These are phyloP conservation scores for Rosellinia necatrix DNA, from an alignment of 2,329 filamentous ascomycete species.

Conservation along the genomic window DNA sequence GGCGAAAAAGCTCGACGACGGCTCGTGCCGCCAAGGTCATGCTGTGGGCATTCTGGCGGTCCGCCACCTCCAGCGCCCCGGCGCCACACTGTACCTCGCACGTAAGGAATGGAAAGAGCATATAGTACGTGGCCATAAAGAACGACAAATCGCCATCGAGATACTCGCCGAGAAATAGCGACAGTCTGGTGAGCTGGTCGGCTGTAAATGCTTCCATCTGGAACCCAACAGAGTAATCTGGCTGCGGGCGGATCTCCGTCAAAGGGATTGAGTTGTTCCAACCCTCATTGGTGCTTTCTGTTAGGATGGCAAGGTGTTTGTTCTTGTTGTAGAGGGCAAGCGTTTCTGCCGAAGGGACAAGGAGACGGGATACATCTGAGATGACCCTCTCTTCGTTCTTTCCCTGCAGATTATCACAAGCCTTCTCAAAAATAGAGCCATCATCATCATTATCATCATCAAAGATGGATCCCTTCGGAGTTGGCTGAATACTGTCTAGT, in stretches of 20 bases:
- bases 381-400: conserved; percentile 46
- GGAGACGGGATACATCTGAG: conserved; percentile 43
- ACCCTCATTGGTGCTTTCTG: conserved; percentile 48
- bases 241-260: conserved; percentile 44
- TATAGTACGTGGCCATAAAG: conserved; percentile 47
- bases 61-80: conserved; percentile 43
- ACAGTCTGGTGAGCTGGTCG: conserved; percentile 48
- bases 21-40: conserved; percentile 47
- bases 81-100: conserved; percentile 53
- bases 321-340: conserved; percentile 37
- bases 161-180: conserved; percentile 43
- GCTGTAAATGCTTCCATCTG: conserved; percentile 47
- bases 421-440: neutral
- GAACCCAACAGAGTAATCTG: conserved; percentile 51
- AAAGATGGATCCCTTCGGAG: neutral
- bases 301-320: conserved; percentile 40
- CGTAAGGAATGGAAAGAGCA: conserved; percentile 55
- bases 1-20: conserved; percentile 46
- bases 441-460: too few species aligned
- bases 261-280: conserved; percentile 45
- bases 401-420: conserved; percentile 29
- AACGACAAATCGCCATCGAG: conserved; percentile 46
- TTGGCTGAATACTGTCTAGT: neutral
- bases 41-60: conserved; percentile 48
- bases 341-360: conserved; percentile 47